These are phyloP conservation scores for Lanzia echinophila DNA, from an alignment of 2,329 filamentous ascomycete species.

Conservation along the genomic window DNA sequence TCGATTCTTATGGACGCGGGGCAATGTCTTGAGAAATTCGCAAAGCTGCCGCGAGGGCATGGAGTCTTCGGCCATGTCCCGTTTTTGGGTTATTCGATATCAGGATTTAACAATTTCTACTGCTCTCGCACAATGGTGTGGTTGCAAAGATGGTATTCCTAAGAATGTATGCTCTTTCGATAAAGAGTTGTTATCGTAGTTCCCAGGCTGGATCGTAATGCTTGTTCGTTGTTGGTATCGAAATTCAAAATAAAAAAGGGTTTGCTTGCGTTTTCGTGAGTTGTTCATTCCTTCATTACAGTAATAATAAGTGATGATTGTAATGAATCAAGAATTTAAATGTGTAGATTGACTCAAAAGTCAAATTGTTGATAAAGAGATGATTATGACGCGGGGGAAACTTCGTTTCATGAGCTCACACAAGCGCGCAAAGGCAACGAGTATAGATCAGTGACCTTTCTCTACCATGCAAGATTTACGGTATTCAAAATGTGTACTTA, in stretches of 20 bases:
- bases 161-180: slow-evolving; percentile 1
- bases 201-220: not conserved
- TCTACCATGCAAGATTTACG: too few species aligned
- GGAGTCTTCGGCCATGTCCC: slow-evolving; percentile 8
- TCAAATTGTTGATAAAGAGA: not conserved
- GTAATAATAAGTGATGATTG: too few species aligned
- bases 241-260: not conserved
- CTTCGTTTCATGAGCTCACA: slow-evolving; percentile 5
- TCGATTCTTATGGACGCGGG: slow-evolving; percentile 64
- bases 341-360: too few species aligned
- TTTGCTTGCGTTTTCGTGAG: not conserved
- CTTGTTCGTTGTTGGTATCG: not conserved
- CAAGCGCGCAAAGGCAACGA: not conserved
- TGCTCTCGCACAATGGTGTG: not conserved
- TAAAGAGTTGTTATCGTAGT: slow-evolving; percentile 9
- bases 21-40: slow-evolving; percentile 72
- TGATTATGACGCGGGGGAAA: not conserved
- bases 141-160: not conserved
- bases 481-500: too few species aligned
- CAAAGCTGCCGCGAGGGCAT: slow-evolving; percentile 65
- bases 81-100: not conserved
- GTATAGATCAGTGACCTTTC: too few species aligned
- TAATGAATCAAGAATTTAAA: too few species aligned
- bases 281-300: not conserved
- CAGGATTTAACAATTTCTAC: not conserved